A percentile compares a stretch with the other conserved stretches of the same genome.
Conservation (phyloP, 495 filamentous ascomycete species). For the Achaetomiella virescens region DNA sequence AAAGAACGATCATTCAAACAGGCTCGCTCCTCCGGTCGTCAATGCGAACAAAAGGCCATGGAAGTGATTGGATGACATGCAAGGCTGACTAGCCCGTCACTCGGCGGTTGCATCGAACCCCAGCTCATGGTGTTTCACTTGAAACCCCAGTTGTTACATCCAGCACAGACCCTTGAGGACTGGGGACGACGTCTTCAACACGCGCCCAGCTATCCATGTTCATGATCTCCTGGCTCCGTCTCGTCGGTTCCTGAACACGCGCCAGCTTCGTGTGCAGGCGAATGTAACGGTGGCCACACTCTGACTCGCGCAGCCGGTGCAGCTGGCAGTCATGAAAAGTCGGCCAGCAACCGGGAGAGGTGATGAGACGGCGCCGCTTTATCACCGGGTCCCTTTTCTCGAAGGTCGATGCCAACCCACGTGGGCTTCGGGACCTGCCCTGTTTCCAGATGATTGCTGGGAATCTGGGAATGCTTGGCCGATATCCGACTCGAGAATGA, state of each 20-base stretch:
- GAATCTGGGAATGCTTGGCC: too few species aligned
- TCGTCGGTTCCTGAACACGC: neutral
- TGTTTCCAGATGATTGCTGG: too few species aligned
- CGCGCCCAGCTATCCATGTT: too few species aligned
- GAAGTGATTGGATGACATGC: constrained; percentile 22
- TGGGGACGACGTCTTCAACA: neutral
- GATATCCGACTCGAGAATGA: too few species aligned
- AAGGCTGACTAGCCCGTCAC: constrained; percentile 29
- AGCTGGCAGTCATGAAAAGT: too few species aligned
- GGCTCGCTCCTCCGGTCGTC: constrained; percentile 17
- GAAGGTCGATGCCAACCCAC: too few species aligned
- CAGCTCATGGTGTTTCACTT: constrained; percentile 32
- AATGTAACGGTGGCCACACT: neutral
- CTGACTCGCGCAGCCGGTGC: neutral
- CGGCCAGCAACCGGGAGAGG: neutral
- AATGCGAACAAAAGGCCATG: constrained; percentile 19
- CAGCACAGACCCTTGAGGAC: constrained; percentile 6
- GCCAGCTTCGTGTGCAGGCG: neutral
- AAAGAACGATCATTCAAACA: constrained; percentile 33
- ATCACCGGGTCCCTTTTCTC: too few species aligned
- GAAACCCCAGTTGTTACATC: constrained; percentile 33
- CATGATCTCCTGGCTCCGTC: neutral
- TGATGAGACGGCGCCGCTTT: neutral
- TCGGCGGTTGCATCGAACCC: constrained; percentile 18
- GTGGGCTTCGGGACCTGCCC: too few species aligned